These are phyloP conservation scores for Phytophthora cactorum DNA, from an alignment of 352 stramenopile species.

Conservation along the genomic window DNA sequence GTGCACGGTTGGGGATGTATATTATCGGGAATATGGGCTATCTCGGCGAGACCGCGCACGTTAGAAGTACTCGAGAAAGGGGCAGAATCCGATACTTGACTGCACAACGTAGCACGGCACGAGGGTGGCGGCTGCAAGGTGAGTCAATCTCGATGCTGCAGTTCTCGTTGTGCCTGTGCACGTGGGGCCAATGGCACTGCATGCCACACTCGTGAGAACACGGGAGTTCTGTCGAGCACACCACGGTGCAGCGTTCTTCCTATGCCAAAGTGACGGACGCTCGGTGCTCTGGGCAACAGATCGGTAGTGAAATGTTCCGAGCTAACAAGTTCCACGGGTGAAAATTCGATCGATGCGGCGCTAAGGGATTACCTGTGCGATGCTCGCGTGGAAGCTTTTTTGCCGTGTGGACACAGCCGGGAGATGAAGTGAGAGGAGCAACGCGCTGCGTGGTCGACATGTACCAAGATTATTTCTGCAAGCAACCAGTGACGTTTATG, in stretches of 20 bases:
- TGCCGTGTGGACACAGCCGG: slow-evolving; percentile 70
- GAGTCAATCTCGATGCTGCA: too few relatives aligned
- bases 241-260: too few relatives aligned
- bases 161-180: too few relatives aligned
- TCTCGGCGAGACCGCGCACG: slow-evolving; percentile 22
- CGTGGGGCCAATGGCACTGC: too few relatives aligned
- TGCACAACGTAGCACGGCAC: slow-evolving; percentile 28
- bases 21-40: too few relatives aligned
- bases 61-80: slow-evolving; percentile 57
- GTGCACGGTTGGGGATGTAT: too few relatives aligned
- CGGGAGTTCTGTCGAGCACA: too few relatives aligned
- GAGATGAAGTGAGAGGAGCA: slow-evolving; percentile 44
- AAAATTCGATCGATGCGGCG: slow-evolving; percentile 42
- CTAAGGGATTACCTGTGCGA: slow-evolving; percentile 65
- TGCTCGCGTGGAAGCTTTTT: slow-evolving; percentile 50
- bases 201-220: too few relatives aligned
- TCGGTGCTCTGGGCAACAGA: too few relatives aligned
- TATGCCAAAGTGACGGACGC: slow-evolving; percentile 32
- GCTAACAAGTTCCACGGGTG: neutral
- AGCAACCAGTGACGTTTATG: slow-evolving; percentile 62
- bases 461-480: slow-evolving; percentile 69
- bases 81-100: slow-evolving; percentile 43
- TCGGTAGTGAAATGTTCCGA: too few relatives aligned
- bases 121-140: too few relatives aligned
- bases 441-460: too few relatives aligned